A percentile compares a stretch with the other conserved stretches of the same genome.
phyloP scores from a whole-genome alignment of 805 yeast genomes.

The Nadsonia fulvescens region DNA sequence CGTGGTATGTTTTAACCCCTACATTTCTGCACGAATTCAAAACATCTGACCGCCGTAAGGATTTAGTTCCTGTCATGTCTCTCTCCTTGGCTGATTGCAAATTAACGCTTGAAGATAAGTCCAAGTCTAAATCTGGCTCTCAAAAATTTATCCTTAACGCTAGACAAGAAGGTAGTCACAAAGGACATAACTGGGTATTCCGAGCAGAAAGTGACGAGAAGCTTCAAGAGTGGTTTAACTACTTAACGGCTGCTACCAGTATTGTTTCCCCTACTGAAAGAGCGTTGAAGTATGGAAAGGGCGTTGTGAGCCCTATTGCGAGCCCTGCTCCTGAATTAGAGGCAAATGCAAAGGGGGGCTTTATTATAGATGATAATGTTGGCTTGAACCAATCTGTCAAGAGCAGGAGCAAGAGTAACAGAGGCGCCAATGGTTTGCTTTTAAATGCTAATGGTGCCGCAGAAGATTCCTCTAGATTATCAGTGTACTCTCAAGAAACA shows the following conservation, averaged over 20 bases:
- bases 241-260: constrained; percentile 47
- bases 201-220: constrained; percentile 65
- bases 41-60: constrained; percentile 62
- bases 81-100: constrained; percentile 62
- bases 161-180: constrained; percentile 42
- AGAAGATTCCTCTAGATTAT: too few relatives aligned
- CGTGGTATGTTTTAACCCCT: constrained; percentile 84
- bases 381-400: constrained; percentile 1
- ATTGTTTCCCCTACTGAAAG: constrained; percentile 34
- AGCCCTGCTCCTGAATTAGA: constrained; percentile 1
- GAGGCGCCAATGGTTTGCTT: neutral
- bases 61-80: constrained; percentile 69
- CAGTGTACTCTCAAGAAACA: too few relatives aligned
- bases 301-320: constrained; percentile 1
- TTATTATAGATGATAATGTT: constrained; percentile 4
- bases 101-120: constrained; percentile 66
- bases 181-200: constrained; percentile 90
- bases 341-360: neutral
- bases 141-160: constrained; percentile 63
- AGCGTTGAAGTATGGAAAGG: constrained; percentile 6
- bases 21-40: constrained; percentile 82
- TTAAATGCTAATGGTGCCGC: neutral
- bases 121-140: constrained; percentile 33
- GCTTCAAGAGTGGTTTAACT: constrained; percentile 76
- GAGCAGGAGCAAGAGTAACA: neutral